phyloP scores from a whole-genome alignment of 352 stramenopile genomes.

The Aphanomyces stellatus region DNA sequence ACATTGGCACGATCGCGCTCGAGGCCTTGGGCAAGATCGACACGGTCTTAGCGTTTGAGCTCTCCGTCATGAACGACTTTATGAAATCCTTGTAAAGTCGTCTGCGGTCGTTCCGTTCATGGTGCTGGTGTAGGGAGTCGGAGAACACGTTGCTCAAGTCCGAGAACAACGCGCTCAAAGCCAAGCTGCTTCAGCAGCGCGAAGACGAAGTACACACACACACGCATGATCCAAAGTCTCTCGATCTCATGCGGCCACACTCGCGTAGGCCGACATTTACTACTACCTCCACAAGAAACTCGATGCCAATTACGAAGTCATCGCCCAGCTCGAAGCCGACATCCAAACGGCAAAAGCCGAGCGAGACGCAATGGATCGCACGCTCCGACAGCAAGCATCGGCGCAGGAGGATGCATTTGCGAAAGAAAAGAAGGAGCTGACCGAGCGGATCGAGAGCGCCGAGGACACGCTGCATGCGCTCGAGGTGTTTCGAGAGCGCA shows the following conservation, averaged over 20 bases:
- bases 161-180: slow-evolving; percentile 16
- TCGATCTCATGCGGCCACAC: slow-evolving; percentile 23
- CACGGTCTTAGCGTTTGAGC: slow-evolving; percentile 18
- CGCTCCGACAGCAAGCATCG: slow-evolving; percentile 21
- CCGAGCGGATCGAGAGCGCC: slow-evolving; percentile 22
- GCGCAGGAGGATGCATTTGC: slow-evolving; percentile 20
- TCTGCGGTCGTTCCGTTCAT: not conserved
- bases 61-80: slow-evolving; percentile 15
- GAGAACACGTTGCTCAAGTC: slow-evolving; percentile 41
- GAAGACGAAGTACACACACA: slow-evolving; percentile 15
- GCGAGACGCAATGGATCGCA: slow-evolving; percentile 20
- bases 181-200: slow-evolving; percentile 17
- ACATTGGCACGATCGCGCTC: slow-evolving; percentile 20
- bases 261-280: slow-evolving; percentile 77
- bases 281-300: slow-evolving; percentile 82
- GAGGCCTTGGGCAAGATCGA: slow-evolving; percentile 19
- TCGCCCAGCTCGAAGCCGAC: slow-evolving; percentile 46
- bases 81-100: slow-evolving; percentile 10
- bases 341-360: slow-evolving; percentile 24
- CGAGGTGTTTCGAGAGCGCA: slow-evolving; percentile 43
- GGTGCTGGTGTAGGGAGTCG: slow-evolving; percentile 21
- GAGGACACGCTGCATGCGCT: slow-evolving; percentile 39
- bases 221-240: slow-evolving; percentile 24
- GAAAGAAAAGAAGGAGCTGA: slow-evolving; percentile 20
- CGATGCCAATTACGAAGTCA: slow-evolving; percentile 63